Evolutionary conservation across 2,329 filamentous ascomycete species (phyloP).

Genomic region (Myriangium duriaei): DNA sequence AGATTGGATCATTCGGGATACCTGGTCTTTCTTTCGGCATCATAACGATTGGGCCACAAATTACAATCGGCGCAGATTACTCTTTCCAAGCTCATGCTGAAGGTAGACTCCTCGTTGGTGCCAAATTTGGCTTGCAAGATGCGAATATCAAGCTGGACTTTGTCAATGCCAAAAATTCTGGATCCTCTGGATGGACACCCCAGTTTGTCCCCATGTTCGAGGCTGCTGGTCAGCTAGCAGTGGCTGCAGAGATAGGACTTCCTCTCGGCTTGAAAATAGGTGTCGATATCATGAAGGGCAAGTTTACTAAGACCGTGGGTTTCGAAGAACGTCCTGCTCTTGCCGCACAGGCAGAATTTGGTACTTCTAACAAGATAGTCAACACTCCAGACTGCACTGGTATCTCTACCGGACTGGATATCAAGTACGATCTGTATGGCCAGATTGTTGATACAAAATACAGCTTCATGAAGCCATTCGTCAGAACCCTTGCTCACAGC

Average conservation of each 20-base stretch:
- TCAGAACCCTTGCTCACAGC: constrained; percentile 2
- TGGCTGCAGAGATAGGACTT: constrained; percentile 7
- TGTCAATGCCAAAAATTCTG: background rate
- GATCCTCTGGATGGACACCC: constrained; percentile 8
- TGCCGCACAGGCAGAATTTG: constrained; percentile 16
- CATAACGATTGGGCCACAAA: constrained; percentile 3
- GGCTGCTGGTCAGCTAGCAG: constrained; percentile 3
- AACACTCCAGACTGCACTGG: constrained; percentile 21
- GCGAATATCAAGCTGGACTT: constrained; percentile 1
- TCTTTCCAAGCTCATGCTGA: constrained; percentile 4
- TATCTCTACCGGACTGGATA: constrained; percentile 19
- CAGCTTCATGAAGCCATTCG: constrained; percentile 2
- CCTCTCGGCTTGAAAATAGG: constrained; percentile 4
- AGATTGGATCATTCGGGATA: constrained; percentile 3
- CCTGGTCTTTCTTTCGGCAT: constrained; percentile 3
- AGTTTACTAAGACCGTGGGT: background rate
- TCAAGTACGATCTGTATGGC: constrained; percentile 16
- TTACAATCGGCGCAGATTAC: constrained; percentile 5
- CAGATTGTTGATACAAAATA: constrained; percentile 14
- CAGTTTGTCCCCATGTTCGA: constrained; percentile 7
- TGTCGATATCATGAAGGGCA: constrained; percentile 5
- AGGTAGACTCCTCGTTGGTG: constrained; percentile 5
- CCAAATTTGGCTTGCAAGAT: constrained; percentile 6
- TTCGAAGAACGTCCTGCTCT: constrained; percentile 10
- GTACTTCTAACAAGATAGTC: constrained; percentile 10